Percentiles rank a stretch among this genome's conserved stretches.
Evolutionary conservation across 225 moss, liverwort and hornwort species (phyloP).

Genomic region (Ulota crispa): DNA sequence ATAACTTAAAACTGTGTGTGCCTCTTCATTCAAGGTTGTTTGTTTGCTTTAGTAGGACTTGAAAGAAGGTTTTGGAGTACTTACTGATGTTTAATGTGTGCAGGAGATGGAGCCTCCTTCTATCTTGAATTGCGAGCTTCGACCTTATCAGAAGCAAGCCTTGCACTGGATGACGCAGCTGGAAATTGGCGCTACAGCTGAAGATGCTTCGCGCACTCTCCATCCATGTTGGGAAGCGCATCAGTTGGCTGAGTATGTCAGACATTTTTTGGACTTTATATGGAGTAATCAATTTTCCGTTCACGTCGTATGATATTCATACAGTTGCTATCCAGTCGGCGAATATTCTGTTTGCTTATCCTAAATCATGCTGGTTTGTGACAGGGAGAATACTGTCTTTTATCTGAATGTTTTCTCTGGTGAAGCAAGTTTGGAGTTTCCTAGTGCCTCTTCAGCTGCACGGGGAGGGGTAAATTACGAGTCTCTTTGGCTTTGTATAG

Average conservation of each 20-base stretch:
- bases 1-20: neutral
- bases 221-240: conserved; percentile 96
- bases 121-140: conserved; percentile 64
- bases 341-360: neutral
- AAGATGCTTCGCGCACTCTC: conserved; percentile 76
- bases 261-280: neutral
- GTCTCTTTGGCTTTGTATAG: neutral
- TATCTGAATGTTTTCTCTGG: conserved; percentile 92
- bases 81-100: conserved; percentile 11
- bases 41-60: neutral
- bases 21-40: conserved; percentile 1
- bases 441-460: conserved; percentile 80
- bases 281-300: neutral
- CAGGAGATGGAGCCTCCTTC: conserved; percentile 84
- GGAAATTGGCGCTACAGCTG: conserved; percentile 64
- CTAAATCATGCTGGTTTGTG: conserved; percentile 2
- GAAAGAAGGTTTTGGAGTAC: neutral
- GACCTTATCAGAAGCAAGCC: conserved; percentile 92
- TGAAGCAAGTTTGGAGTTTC: conserved; percentile 79
- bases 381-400: conserved; percentile 64
- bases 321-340: neutral
- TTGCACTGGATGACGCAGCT: conserved; percentile 83
- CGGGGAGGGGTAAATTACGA: conserved; percentile 68
- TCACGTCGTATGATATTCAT: neutral
- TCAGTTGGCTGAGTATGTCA: conserved; percentile 65